A percentile compares a stretch with the other conserved stretches of the same genome.
Evolutionary conservation across 139 green algal genomes (phyloP).

Genomic region (Closterium sp.): DNA sequence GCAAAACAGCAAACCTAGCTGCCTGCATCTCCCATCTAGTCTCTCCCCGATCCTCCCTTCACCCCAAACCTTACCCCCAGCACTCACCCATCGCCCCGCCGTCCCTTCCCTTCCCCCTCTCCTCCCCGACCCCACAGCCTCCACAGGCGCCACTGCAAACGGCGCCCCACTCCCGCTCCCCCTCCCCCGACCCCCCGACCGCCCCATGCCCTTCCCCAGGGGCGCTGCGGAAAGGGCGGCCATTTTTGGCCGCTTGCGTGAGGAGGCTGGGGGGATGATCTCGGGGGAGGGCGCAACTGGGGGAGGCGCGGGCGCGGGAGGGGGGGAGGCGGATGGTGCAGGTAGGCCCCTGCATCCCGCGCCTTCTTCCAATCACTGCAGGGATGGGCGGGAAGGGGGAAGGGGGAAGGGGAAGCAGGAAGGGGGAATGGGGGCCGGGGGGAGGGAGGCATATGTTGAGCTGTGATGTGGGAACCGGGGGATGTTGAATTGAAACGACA

Average conservation of each 20-base stretch:
- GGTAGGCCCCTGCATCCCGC: neutral
- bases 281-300: neutral
- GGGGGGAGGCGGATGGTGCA: neutral
- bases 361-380: neutral
- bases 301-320: neutral
- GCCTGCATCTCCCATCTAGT: neutral
- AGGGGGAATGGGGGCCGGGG: neutral
- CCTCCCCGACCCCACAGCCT: neutral
- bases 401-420: neutral
- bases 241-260: neutral
- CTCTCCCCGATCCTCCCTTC: neutral
- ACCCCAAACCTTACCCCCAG: neutral
- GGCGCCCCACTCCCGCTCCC: neutral
- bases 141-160: neutral
- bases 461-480: too few relatives aligned
- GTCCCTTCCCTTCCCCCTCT: neutral
- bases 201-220: neutral
- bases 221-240: neutral
- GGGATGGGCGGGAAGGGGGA: neutral
- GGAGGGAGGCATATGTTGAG: neutral
- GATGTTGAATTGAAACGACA: too few relatives aligned
- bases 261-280: constrained; percentile 5
- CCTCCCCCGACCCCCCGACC: neutral
- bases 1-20: neutral
- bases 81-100: neutral